Evolutionary conservation across 306 rosid species (phyloP).

Genomic region (Trifolium pratense): DNA sequence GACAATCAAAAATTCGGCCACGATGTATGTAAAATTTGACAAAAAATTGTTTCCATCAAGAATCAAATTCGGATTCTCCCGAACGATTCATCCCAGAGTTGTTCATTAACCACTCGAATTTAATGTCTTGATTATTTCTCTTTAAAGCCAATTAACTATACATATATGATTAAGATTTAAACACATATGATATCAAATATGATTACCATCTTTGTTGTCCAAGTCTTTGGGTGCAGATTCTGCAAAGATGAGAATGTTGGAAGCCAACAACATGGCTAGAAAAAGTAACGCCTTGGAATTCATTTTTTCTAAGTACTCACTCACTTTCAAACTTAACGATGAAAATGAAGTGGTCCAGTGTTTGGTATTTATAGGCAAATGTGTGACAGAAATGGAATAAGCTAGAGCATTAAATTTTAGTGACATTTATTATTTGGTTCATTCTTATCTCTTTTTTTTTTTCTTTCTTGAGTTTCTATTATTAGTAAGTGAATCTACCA

Average conservation of each 20-base stretch:
- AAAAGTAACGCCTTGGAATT: not conserved
- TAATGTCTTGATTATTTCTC: too few relatives aligned
- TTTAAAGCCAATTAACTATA: too few relatives aligned
- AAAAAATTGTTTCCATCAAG: too few relatives aligned
- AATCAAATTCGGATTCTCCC: too few relatives aligned
- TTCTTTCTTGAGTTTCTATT: not conserved
- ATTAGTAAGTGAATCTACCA: not conserved
- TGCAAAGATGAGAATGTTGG: not conserved
- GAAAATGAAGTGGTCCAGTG: not conserved
- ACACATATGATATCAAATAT: not conserved
- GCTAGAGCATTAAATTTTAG: too few relatives aligned
- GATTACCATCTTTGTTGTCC: not conserved
- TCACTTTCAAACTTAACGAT: not conserved
- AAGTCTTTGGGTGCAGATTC: conserved; percentile 1
- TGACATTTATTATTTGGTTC: too few relatives aligned
- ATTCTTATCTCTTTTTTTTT: not conserved
- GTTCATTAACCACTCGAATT: too few relatives aligned
- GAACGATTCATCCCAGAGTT: too few relatives aligned
- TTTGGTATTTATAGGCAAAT: not conserved
- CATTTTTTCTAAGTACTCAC: not conserved
- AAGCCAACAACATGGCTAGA: conserved; percentile 13
- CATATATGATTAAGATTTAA: too few relatives aligned
- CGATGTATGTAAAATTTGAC: too few relatives aligned
- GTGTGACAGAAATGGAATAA: too few relatives aligned
- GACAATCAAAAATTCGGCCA: too few relatives aligned